Evolutionary conservation across 345 rosid genomes (phyloP).

Genomic region (Psidium guajava): DNA sequence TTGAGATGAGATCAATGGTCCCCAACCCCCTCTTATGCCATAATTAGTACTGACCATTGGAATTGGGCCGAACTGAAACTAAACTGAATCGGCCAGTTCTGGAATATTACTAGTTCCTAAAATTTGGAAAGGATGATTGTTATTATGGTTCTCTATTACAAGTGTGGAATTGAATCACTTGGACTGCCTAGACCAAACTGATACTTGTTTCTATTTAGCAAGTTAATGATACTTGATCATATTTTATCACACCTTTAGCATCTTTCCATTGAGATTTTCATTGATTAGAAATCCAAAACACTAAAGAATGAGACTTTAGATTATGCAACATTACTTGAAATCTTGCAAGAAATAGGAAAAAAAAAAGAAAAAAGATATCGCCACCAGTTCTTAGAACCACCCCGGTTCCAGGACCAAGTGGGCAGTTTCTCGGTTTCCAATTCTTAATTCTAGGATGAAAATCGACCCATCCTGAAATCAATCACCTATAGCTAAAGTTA

Average conservation of each 20-base stretch:
- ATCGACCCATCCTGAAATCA: fast-evolving
- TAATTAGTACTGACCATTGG: no score
- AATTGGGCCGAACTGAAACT: fast-evolving
- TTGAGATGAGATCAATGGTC: not conserved
- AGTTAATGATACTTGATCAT: no score
- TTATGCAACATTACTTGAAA: not conserved
- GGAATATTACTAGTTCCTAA: not conserved
- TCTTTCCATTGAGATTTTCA: no score
- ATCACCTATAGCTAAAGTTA: not conserved
- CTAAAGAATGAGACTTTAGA: not conserved
- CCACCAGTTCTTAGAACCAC: fast-evolving
- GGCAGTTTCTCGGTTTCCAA: fast-evolving
- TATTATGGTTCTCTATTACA: fast-evolving
- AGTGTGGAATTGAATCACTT: no score
- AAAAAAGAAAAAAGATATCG: not conserved
- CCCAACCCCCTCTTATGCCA: no score
- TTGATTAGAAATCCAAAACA: no score
- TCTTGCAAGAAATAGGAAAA: fast-evolving
- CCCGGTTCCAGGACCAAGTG: fast-evolving
- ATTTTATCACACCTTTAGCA: no score
- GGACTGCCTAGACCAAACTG: fast-evolving
- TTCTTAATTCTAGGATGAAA: not conserved
- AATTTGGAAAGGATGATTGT: fast-evolving
- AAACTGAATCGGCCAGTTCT: not conserved
- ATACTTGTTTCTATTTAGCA: not conserved